phyloP scores from a whole-genome alignment of 2,329 filamentous ascomycete genomes.

The Coleophoma crateriformis region DNA sequence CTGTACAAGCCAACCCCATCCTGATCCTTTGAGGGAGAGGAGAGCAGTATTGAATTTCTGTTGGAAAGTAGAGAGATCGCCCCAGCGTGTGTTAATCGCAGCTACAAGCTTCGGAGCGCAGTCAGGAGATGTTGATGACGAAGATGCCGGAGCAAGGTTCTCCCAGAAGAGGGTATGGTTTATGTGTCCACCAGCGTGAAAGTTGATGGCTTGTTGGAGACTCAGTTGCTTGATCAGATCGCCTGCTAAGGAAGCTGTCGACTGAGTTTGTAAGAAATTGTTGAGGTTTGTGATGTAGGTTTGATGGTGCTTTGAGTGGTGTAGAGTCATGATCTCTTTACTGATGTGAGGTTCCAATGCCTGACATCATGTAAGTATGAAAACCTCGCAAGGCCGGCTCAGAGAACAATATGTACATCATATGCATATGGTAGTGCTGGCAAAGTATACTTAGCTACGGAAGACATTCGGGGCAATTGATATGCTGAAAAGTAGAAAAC shows the following conservation, averaged over 20 bases:
- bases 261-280: constrained; percentile 54
- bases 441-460: constrained; percentile 44
- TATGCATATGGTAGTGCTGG: constrained; percentile 65
- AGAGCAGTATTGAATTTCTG: constrained; percentile 60
- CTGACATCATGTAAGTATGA: constrained; percentile 28
- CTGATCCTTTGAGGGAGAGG: constrained; percentile 72
- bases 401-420: constrained; percentile 44
- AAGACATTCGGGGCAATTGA: not conserved
- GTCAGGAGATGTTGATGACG: constrained; percentile 48
- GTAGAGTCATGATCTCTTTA: constrained; percentile 73
- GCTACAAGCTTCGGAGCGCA: constrained; percentile 51
- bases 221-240: constrained; percentile 61
- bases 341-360: constrained; percentile 72
- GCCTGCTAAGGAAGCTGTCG: constrained; percentile 45
- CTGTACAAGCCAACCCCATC: constrained; percentile 83
- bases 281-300: constrained; percentile 75
- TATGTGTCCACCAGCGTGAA: constrained; percentile 88
- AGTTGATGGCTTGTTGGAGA: constrained; percentile 69
- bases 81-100: constrained; percentile 62
- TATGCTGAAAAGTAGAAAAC: too few species aligned
- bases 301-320: constrained; percentile 75
- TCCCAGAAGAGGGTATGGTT: constrained; percentile 94
- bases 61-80: constrained; percentile 60
- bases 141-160: constrained; percentile 62
- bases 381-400: too few species aligned